Evolutionary conservation across 345 rosid species (phyloP), one percentile per base, ranked within the genome.

Genomic region (Kandelia obovata): DNA sequence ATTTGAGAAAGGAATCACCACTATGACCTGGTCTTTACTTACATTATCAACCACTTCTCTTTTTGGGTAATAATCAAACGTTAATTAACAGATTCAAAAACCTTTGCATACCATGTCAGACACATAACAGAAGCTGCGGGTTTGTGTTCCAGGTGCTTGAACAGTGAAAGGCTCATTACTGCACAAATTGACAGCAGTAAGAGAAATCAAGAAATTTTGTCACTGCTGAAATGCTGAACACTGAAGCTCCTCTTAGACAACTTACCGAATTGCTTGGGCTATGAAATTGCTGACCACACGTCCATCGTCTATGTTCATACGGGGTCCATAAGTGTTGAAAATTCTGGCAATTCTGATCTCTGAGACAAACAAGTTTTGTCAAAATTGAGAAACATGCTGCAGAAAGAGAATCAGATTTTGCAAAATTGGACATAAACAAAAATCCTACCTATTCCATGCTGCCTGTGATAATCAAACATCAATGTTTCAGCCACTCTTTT

Each of bases 281-380:
- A 94, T 86, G 85, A 93, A 93, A 80, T 93, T 93, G 77, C 98
- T 93, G 73, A 93, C 98, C 19, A 91, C 98, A 74, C 98, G 98
- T 27, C 97, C 97, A 72, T 93, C 98, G 53, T 93, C 94, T 11
- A 91, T 93, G 72, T 91, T 91, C 98, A 94, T 94, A 58, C 97
- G 90, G 19, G 98, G 96, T 61, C 97, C 98, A 67, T 94, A 94
- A 26, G 98, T 94, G 80, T 94, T 94, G 78, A 94, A 94, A 68
- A 94, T 91, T 65, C 97, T 83, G 34, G 98, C 97, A 75, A 94
- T 88, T 62, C 97, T 69, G 1, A 94, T 91, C 71, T 94, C 97
- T 91, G 80, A 49, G 6, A 49, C 0, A 25, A 70, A 58, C 34
- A 47, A 27, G 20, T 43, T 28, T 39, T 58, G 9, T 34, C 15